Conservation (phyloP, 2,329 filamentous ascomycete genomes). For the Anthostomella pinea region DNA sequence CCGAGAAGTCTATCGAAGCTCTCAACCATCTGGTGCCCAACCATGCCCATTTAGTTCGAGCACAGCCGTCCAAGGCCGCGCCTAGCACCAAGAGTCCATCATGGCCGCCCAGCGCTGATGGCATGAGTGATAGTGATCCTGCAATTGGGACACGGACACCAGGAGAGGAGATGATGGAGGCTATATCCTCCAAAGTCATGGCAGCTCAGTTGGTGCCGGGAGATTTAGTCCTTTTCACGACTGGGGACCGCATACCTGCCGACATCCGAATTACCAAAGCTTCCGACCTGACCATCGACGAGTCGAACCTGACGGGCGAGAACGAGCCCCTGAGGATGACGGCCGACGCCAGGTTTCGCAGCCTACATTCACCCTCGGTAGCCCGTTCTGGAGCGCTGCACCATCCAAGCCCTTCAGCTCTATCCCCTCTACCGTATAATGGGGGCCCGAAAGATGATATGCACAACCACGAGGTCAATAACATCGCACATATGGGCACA, state of each 20-base stretch:
- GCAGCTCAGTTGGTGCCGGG: slow-evolving; percentile 86
- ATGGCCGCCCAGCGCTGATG: slow-evolving; percentile 48
- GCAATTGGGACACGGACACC: slow-evolving; percentile 56
- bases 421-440: slow-evolving; percentile 53
- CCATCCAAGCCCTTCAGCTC: slow-evolving; percentile 39
- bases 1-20: slow-evolving; percentile 95
- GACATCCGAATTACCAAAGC: slow-evolving; percentile 93
- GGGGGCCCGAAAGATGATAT: slow-evolving; percentile 63
- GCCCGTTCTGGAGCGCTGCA: slow-evolving; percentile 31
- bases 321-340: slow-evolving; percentile 87
- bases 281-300: slow-evolving; percentile 87
- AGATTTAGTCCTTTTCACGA: slow-evolving; percentile 90
- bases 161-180: slow-evolving; percentile 62
- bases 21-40: slow-evolving; percentile 92
- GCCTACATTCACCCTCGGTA: slow-evolving; percentile 24
- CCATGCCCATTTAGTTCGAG: slow-evolving; percentile 88
- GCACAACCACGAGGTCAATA: slow-evolving; percentile 71
- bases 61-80: slow-evolving; percentile 38
- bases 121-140: slow-evolving; percentile 47
- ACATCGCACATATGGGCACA: slow-evolving; percentile 98
- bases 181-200: slow-evolving; percentile 78
- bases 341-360: slow-evolving; percentile 52
- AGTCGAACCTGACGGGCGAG: slow-evolving; percentile 94
- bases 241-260: slow-evolving; percentile 92
- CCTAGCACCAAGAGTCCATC: slow-evolving; percentile 36